Conservation (phyloP, 2,329 filamentous ascomycete genomes). For the Exophiala aquamarina region DNA sequence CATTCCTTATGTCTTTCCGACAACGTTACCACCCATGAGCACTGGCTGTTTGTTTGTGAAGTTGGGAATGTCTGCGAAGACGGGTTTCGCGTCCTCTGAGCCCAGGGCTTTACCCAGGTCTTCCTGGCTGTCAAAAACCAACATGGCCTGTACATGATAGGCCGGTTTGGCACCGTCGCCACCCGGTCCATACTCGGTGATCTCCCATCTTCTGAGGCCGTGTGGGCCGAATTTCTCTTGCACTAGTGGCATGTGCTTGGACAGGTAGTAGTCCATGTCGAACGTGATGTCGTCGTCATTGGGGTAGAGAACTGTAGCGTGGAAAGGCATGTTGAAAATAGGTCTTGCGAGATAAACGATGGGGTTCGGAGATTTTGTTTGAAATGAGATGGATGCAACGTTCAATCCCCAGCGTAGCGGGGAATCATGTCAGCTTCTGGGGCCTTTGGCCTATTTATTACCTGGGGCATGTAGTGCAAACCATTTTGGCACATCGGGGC, state of each 20-base stretch:
- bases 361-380: too few species aligned
- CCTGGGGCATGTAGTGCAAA: too few species aligned
- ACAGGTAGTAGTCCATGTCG: constrained; percentile 51
- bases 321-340: constrained; percentile 1
- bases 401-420: too few species aligned
- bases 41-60: constrained; percentile 14
- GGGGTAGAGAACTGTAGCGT: constrained; percentile 37
- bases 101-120: constrained; percentile 4
- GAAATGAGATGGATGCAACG: too few species aligned
- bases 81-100: not conserved
- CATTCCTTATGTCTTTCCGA: too few species aligned
- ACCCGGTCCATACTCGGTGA: constrained; percentile 1
- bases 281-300: constrained; percentile 39
- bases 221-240: constrained; percentile 37
- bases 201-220: constrained; percentile 39
- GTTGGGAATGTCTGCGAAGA: constrained; percentile 15
- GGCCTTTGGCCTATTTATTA: too few species aligned
- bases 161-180: constrained; percentile 4
- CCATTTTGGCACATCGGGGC: too few species aligned
- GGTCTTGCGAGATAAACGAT: too few species aligned
- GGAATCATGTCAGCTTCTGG: too few species aligned
- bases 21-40: constrained; percentile 1
- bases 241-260: constrained; percentile 48
- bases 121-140: constrained; percentile 13
- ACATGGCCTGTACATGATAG: constrained; percentile 4